A percentile compares a stretch with the other conserved stretches of the same genome.
Conservation (phyloP, 202 grass and related monocot genomes). For the Panicum hallii region DNA sequence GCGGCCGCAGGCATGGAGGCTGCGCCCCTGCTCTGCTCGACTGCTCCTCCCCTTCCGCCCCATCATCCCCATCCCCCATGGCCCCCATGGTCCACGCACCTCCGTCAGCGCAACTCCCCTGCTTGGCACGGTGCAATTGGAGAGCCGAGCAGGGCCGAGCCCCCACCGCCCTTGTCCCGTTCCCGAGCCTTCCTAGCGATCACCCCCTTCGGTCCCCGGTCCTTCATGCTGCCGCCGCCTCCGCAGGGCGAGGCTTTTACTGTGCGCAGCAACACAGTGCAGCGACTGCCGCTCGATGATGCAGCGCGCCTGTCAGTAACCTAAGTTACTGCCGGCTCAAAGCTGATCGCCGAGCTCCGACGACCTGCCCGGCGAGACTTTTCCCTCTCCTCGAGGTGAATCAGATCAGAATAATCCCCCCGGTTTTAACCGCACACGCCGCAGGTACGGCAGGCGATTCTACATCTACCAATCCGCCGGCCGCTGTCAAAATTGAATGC, state of each 20-base stretch:
- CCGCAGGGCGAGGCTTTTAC: neutral
- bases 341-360: neutral
- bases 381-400: neutral
- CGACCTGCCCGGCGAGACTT: neutral
- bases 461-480: neutral
- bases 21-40: neutral
- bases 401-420: neutral
- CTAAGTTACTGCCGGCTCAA: neutral
- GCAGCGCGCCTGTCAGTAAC: neutral
- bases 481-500: neutral
- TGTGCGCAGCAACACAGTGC: neutral
- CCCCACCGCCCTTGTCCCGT: neutral
- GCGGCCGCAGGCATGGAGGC: neutral
- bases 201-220: neutral
- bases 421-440: neutral
- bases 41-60: neutral
- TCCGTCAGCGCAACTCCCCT: slow-evolving; percentile 6
- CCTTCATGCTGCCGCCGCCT: neutral
- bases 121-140: neutral
- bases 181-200: neutral
- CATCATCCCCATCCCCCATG: neutral
- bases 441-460: neutral
- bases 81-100: neutral
- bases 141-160: neutral
- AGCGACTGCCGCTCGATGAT: neutral